Evolutionary conservation across 2,329 filamentous ascomycete species (phyloP).

Genomic region (Immersiporthe knoxdaviesiana): DNA sequence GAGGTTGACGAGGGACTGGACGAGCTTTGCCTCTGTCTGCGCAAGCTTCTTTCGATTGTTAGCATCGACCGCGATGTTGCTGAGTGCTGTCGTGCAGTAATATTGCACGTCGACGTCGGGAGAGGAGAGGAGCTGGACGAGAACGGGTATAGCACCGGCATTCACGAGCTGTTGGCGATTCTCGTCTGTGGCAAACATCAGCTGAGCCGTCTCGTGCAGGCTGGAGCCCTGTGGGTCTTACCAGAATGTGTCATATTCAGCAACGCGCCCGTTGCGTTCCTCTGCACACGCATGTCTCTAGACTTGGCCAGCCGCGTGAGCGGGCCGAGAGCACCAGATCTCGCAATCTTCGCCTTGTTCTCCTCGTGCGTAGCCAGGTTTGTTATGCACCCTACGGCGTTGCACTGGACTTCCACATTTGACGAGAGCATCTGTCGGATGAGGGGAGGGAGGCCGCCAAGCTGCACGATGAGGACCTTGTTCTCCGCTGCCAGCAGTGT

Average conservation of each 20-base stretch:
- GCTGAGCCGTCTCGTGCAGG: slow-evolving; percentile 25
- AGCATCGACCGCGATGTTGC: slow-evolving; percentile 95
- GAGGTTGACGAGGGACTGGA: slow-evolving; percentile 90
- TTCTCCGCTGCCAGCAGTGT: slow-evolving; percentile 76
- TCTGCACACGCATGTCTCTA: slow-evolving; percentile 96
- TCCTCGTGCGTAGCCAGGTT: slow-evolving; percentile 98
- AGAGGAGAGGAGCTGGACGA: slow-evolving; percentile 92
- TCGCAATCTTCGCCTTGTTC: slow-evolving; percentile 98
- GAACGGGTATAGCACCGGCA: slow-evolving; percentile 94
- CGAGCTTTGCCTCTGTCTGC: slow-evolving; percentile 85
- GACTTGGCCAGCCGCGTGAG: slow-evolving; percentile 93
- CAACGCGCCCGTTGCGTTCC: slow-evolving; percentile 93
- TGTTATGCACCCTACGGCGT: slow-evolving; percentile 97
- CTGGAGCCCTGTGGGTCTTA: slow-evolving; percentile 47
- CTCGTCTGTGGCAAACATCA: slow-evolving; percentile 67
- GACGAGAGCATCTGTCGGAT: slow-evolving; percentile 98
- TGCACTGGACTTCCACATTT: slow-evolving; percentile 98
- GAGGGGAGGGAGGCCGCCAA: slow-evolving; percentile 86
- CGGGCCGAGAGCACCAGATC: slow-evolving; percentile 88
- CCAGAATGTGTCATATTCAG: slow-evolving; percentile 99
- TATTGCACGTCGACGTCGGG: slow-evolving; percentile 97
- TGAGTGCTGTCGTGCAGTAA: slow-evolving; percentile 97
- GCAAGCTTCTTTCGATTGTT: slow-evolving; percentile 90
- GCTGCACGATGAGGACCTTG: slow-evolving; percentile 92
- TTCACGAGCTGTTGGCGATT: slow-evolving; percentile 97